Conservation (phyloP, 129 eudicot species). For the Oenanthe sinensis region DNA sequence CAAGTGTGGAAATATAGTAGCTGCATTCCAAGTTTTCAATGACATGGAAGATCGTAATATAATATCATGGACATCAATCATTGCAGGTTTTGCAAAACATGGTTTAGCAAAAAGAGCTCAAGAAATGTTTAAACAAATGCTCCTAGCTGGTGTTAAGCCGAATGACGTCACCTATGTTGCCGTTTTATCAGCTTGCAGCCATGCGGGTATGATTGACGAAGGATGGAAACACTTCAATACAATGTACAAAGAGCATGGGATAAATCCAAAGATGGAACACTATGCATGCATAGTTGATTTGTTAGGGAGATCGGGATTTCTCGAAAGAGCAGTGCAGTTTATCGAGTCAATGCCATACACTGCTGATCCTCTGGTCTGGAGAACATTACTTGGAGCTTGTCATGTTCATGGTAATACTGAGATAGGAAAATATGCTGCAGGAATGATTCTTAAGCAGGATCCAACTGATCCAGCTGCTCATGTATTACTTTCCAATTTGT, state of each 20-base stretch:
- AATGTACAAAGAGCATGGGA: conserved; percentile 8
- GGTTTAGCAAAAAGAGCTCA: conserved; percentile 50
- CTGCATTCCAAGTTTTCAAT: conserved; percentile 4
- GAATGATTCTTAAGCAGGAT: conserved; percentile 51
- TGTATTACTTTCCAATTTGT: conserved; percentile 54
- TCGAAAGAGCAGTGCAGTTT: conserved; percentile 6
- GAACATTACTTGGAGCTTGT: conserved; percentile 9
- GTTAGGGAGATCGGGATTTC: neutral
- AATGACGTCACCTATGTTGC: conserved; percentile 8
- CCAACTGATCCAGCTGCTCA: conserved; percentile 65
- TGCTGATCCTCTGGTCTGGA: conserved; percentile 10
- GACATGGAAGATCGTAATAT: conserved; percentile 6
- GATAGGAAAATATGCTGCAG: conserved; percentile 24
- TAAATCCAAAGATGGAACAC: conserved; percentile 5
- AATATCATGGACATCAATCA: conserved; percentile 8
- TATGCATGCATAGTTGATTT: conserved; percentile 10
- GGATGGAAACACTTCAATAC: conserved; percentile 4
- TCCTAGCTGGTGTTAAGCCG: conserved; percentile 24
- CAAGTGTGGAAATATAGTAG: conserved; percentile 4
- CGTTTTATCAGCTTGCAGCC: conserved; percentile 6
- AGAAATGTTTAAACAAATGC: conserved; percentile 54
- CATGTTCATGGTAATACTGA: conserved; percentile 7
- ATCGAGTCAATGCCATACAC: neutral
- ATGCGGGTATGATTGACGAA: neutral
- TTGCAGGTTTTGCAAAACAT: conserved; percentile 60